phyloP scores from a whole-genome alignment of 208 protist genomes.

The Leishmania mexicana region DNA sequence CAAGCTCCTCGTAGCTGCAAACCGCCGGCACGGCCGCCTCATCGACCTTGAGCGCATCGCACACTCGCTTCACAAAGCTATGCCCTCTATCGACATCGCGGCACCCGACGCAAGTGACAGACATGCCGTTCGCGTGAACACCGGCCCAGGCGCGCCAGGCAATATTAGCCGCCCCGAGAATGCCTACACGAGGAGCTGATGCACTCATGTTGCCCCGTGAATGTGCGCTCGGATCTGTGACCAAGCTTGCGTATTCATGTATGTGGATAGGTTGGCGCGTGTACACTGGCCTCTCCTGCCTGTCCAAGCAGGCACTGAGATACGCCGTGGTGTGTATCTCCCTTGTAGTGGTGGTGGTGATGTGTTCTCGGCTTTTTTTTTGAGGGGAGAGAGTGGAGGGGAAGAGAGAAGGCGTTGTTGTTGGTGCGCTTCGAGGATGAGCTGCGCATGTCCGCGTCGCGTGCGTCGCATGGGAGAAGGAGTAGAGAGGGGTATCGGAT shows the following conservation, averaged over 20 bases:
- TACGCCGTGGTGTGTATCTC: neutral
- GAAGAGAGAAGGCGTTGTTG: neutral
- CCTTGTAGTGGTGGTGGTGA: neutral
- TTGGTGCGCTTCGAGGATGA: neutral
- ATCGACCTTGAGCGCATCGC: constrained; percentile 20
- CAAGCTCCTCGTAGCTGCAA: constrained; percentile 33
- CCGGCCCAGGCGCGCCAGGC: constrained; percentile 46
- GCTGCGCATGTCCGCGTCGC: neutral
- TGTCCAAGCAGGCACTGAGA: neutral
- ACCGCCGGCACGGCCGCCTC: constrained; percentile 13
- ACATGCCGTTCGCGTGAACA: constrained; percentile 37
- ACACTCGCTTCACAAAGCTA: constrained; percentile 40
- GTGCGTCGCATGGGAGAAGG: neutral
- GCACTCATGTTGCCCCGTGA: constrained; percentile 4
- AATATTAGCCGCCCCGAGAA: constrained; percentile 57
- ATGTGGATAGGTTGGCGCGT: neutral
- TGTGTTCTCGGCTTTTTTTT: neutral
- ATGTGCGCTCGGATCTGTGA: neutral
- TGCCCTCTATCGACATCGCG: constrained; percentile 33
- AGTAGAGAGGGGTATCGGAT: neutral
- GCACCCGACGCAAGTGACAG: constrained; percentile 54
- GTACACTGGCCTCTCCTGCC: neutral
- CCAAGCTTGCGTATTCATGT: neutral
- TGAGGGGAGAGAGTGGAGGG: no score
- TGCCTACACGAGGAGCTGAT: constrained; percentile 48